Conservation (phyloP, 768 basidiomycete species). For the Boletus vermiculosoides region DNA sequence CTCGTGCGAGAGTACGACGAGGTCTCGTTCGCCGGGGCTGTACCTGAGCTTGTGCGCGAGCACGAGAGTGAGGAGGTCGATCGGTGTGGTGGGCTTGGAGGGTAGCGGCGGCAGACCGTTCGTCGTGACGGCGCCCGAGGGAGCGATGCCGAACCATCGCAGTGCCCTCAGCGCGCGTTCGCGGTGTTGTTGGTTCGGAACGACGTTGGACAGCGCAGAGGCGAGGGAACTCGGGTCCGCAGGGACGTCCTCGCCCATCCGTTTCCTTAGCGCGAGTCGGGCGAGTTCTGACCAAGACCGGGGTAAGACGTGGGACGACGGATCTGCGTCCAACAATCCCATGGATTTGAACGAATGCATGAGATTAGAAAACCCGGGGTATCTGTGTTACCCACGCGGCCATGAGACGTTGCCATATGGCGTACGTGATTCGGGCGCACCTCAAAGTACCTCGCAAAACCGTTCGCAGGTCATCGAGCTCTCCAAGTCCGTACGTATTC, state of each 20-base stretch:
- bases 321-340: constrained; percentile 57
- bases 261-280: constrained; percentile 34
- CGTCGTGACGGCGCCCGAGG: background rate
- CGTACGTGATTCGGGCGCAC: constrained; percentile 32
- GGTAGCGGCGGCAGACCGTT: constrained; percentile 45
- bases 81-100: constrained; percentile 42
- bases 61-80: constrained; percentile 74
- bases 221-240: constrained; percentile 33
- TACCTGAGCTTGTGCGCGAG: constrained; percentile 75
- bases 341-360: constrained; percentile 71
- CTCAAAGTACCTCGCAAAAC: constrained; percentile 84
- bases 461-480: constrained; percentile 47
- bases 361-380: constrained; percentile 76
- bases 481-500: constrained; percentile 57
- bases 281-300: constrained; percentile 37
- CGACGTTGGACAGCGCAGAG: constrained; percentile 32
- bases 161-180: constrained; percentile 41
- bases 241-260: constrained; percentile 26
- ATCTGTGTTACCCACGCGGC: constrained; percentile 42
- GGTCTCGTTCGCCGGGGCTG: constrained; percentile 68
- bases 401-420: background rate
- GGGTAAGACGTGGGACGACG: constrained; percentile 18
- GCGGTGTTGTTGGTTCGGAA: constrained; percentile 17
- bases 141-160: constrained; percentile 35
- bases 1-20: constrained; percentile 86